Evolutionary conservation across 306 rosid species (phyloP).

Genomic region (Sicyos edulis): DNA sequence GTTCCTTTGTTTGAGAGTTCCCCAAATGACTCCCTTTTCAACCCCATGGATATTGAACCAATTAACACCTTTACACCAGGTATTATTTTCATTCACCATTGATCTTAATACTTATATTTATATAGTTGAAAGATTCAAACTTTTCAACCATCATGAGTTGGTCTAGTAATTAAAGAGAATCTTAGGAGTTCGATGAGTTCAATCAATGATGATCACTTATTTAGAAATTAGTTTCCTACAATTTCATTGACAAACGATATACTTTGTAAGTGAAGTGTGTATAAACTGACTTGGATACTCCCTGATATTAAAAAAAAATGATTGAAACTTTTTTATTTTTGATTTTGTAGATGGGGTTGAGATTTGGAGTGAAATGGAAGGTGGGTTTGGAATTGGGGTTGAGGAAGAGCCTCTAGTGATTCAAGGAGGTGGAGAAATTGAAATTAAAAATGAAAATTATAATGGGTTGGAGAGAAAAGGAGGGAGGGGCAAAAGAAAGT

Average conservation of each 20-base stretch:
- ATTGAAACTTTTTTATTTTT: too few species aligned
- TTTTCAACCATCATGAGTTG: background rate
- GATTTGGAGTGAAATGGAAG: slow-evolving; percentile 19
- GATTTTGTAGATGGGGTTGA: background rate
- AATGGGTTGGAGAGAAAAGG: background rate
- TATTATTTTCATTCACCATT: background rate
- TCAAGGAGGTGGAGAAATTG: slow-evolving; percentile 17
- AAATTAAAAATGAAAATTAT: background rate
- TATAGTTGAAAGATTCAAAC: background rate
- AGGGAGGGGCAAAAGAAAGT: slow-evolving; percentile 15
- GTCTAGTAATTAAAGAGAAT: too few species aligned
- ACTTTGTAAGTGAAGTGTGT: too few species aligned
- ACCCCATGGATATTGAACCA: slow-evolving; percentile 32
- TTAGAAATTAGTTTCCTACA: too few species aligned
- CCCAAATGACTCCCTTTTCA: slow-evolving; percentile 24
- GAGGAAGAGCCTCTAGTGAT: background rate
- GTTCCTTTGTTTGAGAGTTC: slow-evolving; percentile 28
- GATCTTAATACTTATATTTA: background rate
- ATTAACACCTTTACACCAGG: background rate
- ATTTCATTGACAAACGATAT: too few species aligned
- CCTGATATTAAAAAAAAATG: too few species aligned
- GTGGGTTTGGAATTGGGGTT: too few species aligned
- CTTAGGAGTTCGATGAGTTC: too few species aligned
- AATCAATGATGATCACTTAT: too few species aligned
- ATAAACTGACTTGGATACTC: too few species aligned